Conservation (phyloP, 345 rosid genomes). For the Euphorbia lathyris region DNA sequence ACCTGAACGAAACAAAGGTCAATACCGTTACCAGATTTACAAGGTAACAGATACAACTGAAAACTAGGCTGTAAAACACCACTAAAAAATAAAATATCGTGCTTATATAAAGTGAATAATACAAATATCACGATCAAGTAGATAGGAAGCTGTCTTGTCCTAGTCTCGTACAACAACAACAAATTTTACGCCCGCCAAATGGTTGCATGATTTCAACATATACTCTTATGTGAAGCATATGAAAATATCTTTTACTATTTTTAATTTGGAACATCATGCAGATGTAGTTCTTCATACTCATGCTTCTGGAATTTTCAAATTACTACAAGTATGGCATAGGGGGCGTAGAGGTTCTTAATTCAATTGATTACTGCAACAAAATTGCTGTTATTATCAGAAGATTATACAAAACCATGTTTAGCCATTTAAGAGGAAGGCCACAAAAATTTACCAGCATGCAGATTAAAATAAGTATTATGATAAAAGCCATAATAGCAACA, state of each 20-base stretch:
- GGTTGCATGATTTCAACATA: not conserved
- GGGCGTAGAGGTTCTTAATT: not conserved
- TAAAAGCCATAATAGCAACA: not conserved
- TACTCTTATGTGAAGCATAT: not conserved
- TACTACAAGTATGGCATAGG: not conserved
- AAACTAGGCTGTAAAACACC: not conserved
- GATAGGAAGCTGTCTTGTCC: not conserved
- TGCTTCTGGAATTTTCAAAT: not conserved
- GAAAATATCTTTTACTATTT: not conserved
- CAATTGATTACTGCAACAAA: not conserved
- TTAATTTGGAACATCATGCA: not conserved
- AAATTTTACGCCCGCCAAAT: not conserved
- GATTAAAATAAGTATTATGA: not conserved
- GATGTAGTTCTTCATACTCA: not conserved
- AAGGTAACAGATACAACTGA: not conserved
- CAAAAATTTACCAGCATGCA: not conserved
- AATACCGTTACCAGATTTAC: not conserved
- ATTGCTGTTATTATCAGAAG: not conserved
- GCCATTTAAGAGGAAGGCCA: not conserved
- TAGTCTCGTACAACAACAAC: not conserved
- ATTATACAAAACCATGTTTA: not conserved
- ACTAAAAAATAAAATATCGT: not conserved
- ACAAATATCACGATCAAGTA: not conserved
- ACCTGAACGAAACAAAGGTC: constrained; percentile 47
- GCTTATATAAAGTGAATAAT: not conserved